phyloP scores from a whole-genome alignment of 192 early-diverging fungal genomes.

The Entomortierella chlamydospora region DNA sequence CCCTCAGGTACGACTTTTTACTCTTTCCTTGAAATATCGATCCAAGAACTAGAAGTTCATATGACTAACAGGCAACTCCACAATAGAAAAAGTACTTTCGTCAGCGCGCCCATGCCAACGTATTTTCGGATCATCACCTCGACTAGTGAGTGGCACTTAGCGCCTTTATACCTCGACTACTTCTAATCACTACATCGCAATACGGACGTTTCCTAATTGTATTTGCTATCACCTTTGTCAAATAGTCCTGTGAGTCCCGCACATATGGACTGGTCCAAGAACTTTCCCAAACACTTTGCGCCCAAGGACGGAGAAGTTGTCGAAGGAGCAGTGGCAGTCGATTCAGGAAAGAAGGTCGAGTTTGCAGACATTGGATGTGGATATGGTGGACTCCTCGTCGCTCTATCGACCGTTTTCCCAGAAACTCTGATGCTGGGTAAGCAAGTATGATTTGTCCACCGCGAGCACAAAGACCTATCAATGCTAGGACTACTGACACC shows the following conservation, averaged over 20 bases:
- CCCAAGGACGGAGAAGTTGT: conserved; percentile 45
- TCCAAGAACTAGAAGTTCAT: too few relatives aligned
- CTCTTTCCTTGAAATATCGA: too few relatives aligned
- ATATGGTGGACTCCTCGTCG: conserved; percentile 92
- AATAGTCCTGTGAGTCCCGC: conserved; percentile 79
- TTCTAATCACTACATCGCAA: too few relatives aligned
- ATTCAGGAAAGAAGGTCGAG: conserved; percentile 75
- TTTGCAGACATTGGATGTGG: conserved; percentile 99
- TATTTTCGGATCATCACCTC: conserved; percentile 94
- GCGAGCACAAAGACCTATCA: too few relatives aligned
- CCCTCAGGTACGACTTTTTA: conserved; percentile 26
- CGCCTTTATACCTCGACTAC: background rate
- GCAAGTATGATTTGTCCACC: conserved; percentile 9
- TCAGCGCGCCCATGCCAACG: conserved; percentile 96
- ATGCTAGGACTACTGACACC: background rate
- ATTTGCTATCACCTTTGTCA: background rate
- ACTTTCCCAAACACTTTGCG: conserved; percentile 80
- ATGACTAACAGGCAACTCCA: too few relatives aligned
- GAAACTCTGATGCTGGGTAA: conserved; percentile 89
- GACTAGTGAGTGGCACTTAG: conserved; percentile 74
- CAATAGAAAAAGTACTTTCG: conserved; percentile 85
- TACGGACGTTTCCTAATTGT: too few relatives aligned
- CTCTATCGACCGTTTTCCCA: conserved; percentile 92
- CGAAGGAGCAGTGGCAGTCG: conserved; percentile 28
- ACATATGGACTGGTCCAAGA: conserved; percentile 89